Evolutionary conservation across 177 flowering plant genomes (phyloP).

Genomic region (Vitis hybrid): DNA sequence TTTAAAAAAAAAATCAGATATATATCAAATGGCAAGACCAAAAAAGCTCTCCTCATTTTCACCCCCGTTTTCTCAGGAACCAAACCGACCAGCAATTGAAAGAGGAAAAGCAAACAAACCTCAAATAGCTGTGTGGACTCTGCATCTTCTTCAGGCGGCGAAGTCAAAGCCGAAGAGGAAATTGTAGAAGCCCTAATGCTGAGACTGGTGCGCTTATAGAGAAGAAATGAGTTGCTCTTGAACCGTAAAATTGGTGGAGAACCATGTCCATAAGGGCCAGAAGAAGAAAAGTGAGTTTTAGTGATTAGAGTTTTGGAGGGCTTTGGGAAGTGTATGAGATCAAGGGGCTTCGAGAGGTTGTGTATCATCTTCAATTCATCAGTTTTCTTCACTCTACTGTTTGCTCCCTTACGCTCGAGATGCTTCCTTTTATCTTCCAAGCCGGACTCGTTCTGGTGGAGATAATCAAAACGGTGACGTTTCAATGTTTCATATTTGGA

Average conservation of each 20-base stretch:
- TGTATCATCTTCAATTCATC: constrained; percentile 14
- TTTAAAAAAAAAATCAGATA: neutral
- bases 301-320: constrained; percentile 18
- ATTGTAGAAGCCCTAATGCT: constrained; percentile 8
- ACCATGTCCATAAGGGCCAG: neutral
- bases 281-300: constrained; percentile 1
- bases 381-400: neutral
- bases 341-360: constrained; percentile 8
- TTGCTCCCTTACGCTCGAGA: neutral
- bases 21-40: neutral
- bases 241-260: constrained; percentile 1
- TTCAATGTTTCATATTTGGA: too few relatives aligned
- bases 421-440: neutral
- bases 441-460: too few relatives aligned
- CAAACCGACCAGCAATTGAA: neutral
- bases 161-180: constrained; percentile 20
- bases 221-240: neutral
- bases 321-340: constrained; percentile 13
- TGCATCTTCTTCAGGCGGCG: constrained; percentile 24
- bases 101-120: constrained; percentile 18
- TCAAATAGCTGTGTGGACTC: constrained; percentile 44
- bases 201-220: constrained; percentile 3
- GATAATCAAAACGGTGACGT: too few relatives aligned
- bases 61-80: neutral
- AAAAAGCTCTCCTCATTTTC: neutral